Percentiles rank a stretch among this genome's conserved stretches.
phyloP scores from a whole-genome alignment of 2,329 filamentous ascomycete genomes.

The Cercospora beticola region DNA sequence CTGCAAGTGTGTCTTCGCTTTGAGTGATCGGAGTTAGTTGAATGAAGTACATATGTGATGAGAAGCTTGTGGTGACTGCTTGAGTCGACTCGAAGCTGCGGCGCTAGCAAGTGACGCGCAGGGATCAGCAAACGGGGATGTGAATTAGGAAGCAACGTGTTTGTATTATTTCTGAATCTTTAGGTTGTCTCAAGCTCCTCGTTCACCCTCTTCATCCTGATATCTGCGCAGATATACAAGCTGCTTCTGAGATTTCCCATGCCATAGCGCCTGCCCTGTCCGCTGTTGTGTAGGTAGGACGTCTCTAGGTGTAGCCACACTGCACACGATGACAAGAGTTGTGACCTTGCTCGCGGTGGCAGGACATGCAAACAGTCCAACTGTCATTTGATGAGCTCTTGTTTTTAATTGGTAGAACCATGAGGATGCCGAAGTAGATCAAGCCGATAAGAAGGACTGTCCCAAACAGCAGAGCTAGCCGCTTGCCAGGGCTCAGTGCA shows the following conservation, averaged over 20 bases:
- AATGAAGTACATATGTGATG: background rate
- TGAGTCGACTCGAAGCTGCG: background rate
- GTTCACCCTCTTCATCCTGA: too few relatives aligned
- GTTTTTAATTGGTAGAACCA: too few relatives aligned
- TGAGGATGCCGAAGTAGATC: too few relatives aligned
- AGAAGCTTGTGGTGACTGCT: background rate
- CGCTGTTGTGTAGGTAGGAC: too few relatives aligned
- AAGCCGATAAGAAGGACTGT: too few relatives aligned
- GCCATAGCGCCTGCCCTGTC: too few relatives aligned
- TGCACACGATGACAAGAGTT: background rate
- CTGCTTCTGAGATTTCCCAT: too few relatives aligned
- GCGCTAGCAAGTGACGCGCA: slow-evolving; percentile 4
- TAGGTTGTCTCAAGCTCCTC: background rate
- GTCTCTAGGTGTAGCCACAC: background rate
- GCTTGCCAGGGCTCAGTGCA: too few relatives aligned
- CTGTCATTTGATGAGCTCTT: too few relatives aligned
- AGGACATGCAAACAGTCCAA: too few relatives aligned
- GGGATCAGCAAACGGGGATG: background rate
- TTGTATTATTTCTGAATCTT: background rate
- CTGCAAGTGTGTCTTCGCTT: background rate
- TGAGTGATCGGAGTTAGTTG: background rate
- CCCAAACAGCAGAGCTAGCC: too few relatives aligned
- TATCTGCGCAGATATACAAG: too few relatives aligned
- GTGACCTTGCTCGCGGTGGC: background rate
- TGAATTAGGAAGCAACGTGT: background rate